These are phyloP conservation scores for Venustampulla echinocandica DNA, from an alignment of 495 filamentous ascomycete species.

Conservation along the genomic window DNA sequence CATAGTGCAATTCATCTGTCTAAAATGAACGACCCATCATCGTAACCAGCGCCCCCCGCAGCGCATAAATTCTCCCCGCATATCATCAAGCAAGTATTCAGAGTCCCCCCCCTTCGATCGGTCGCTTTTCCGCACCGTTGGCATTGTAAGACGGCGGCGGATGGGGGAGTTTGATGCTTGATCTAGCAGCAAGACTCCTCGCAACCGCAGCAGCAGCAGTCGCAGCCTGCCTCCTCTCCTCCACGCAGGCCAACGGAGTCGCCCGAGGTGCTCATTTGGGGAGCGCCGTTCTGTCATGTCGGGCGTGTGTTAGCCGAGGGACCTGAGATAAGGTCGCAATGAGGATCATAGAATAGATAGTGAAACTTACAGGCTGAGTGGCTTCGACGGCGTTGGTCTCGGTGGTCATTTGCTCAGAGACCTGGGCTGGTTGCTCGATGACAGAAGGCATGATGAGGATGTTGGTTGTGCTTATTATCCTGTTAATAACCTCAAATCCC, in stretches of 20 bases:
- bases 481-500: no score
- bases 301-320: constrained; percentile 1
- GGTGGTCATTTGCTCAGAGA: constrained; percentile 14
- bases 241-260: constrained; percentile 15
- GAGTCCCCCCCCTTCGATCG: no score
- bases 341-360: background rate
- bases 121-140: no score
- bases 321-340: background rate
- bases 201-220: constrained; percentile 19
- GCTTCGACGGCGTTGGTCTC: constrained; percentile 3
- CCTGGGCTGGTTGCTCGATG: constrained; percentile 18
- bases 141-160: background rate
- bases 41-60: no score
- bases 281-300: no score
- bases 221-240: constrained; percentile 13
- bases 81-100: no score
- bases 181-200: constrained; percentile 21
- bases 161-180: background rate
- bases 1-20: no score
- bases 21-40: no score
- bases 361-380: constrained; percentile 15
- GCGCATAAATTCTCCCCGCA: no score
- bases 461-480: no score
- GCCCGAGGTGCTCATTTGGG: constrained; percentile 14
- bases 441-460: constrained; percentile 2